Conservation (phyloP, 2,329 filamentous ascomycete species). For the Plectosphaerella plurivora region DNA sequence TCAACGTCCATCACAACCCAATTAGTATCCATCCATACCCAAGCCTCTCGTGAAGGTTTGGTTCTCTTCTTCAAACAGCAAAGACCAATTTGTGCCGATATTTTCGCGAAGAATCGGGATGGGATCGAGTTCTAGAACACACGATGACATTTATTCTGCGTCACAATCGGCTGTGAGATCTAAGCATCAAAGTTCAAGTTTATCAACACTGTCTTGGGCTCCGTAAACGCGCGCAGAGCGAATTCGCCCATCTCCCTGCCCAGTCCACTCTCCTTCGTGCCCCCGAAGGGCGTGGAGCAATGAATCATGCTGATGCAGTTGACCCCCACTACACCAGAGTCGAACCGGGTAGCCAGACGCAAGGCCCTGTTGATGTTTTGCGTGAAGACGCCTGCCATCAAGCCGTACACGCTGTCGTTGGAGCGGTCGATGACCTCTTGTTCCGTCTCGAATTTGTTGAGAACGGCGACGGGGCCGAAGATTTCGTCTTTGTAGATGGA, state of each 20-base stretch:
- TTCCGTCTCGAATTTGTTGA: constrained; percentile 52
- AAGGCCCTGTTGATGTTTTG: constrained; percentile 60
- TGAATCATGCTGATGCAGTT: constrained; percentile 42
- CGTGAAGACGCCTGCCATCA: constrained; percentile 51
- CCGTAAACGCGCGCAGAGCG: constrained; percentile 41
- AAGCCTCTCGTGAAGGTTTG: not conserved
- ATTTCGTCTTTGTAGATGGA: constrained; percentile 50
- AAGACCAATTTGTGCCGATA: not conserved
- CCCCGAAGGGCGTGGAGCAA: constrained; percentile 41
- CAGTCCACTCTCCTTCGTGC: constrained; percentile 43
- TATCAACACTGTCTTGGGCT: constrained; percentile 45
- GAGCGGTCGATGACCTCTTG: constrained; percentile 48
- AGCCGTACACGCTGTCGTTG: constrained; percentile 46
- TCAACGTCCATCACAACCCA: not conserved
- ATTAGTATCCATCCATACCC: not conserved
- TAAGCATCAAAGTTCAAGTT: constrained; percentile 21
- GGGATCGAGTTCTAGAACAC: not conserved
- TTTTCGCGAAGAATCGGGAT: not conserved
- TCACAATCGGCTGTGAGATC: not conserved
- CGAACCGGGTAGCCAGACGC: constrained; percentile 48
- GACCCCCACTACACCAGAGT: constrained; percentile 68
- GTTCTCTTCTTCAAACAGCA: not conserved
- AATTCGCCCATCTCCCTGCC: constrained; percentile 45
- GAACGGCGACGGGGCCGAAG: constrained; percentile 54
- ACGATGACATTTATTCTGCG: not conserved